Percentiles rank a stretch among this genome's conserved stretches.
Evolutionary conservation across 2,329 filamentous ascomycete species (phyloP).

Genomic region (Trichoderma semiorbis): DNA sequence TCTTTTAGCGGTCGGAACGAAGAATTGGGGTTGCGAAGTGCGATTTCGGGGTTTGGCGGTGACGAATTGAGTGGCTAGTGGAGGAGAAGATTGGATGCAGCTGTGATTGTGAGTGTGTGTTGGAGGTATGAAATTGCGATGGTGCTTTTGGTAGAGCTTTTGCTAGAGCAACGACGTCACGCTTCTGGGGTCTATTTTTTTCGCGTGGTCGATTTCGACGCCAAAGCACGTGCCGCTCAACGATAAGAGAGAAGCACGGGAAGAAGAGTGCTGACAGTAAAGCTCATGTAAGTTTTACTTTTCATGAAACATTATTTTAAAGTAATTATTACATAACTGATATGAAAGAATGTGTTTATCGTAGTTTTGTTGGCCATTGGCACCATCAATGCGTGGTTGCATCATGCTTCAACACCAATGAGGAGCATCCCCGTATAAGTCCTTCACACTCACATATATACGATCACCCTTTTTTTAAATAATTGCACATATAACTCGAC

Average conservation of each 20-base stretch:
- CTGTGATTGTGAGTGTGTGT: neutral
- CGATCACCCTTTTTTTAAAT: neutral
- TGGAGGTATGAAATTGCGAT: neutral
- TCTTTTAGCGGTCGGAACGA: neutral
- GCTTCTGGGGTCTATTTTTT: conserved; percentile 6
- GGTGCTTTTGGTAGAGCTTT: neutral
- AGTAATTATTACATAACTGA: neutral
- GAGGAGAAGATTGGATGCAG: neutral
- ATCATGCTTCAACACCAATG: neutral
- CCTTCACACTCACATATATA: neutral
- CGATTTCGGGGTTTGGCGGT: neutral
- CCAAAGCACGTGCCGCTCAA: conserved; percentile 11
- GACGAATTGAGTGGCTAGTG: neutral
- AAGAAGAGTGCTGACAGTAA: neutral
- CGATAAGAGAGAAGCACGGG: neutral
- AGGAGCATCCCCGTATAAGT: neutral
- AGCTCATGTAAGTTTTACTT: neutral
- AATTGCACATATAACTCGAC: neutral
- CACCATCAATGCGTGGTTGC: too few species aligned
- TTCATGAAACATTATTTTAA: neutral
- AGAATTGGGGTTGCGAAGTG: neutral
- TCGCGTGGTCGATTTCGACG: neutral
- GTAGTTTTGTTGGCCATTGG: neutral
- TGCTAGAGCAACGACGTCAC: conserved; percentile 16
- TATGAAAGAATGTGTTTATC: neutral